Percentiles rank a stretch among this genome's conserved stretches.
Evolutionary conservation across 257 asterid genomes (phyloP).

Genomic region (Fraxinus quadrangulata): DNA sequence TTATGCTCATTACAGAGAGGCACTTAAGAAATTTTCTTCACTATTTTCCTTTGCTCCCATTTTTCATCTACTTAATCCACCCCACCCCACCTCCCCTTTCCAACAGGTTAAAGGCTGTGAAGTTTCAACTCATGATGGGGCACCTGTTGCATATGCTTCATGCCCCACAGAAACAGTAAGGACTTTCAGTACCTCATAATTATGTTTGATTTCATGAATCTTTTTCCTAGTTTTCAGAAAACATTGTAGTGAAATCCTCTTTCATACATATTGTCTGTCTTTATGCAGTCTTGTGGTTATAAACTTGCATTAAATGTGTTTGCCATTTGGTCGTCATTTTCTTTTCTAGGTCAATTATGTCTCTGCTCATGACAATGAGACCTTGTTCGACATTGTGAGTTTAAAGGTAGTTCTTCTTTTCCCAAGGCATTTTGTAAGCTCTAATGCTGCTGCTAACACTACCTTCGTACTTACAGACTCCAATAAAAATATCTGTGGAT

Average conservation of each 20-base stretch:
- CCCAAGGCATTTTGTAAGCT: constrained; percentile 7
- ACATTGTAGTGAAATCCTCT: background rate
- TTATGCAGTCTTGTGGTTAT: constrained; percentile 9
- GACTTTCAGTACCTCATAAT: constrained; percentile 8
- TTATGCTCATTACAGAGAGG: background rate
- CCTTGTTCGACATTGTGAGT: constrained; percentile 82
- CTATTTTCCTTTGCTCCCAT: background rate
- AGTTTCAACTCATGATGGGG: constrained; percentile 58
- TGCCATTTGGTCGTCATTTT: constrained; percentile 5
- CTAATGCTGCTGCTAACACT: constrained; percentile 24
- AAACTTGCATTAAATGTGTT: background rate
- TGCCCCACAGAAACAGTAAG: constrained; percentile 84
- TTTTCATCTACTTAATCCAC: constrained; percentile 2
- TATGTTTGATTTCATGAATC: constrained; percentile 2
- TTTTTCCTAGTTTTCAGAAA: background rate
- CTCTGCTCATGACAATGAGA: constrained; percentile 97
- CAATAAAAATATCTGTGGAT: constrained; percentile 61
- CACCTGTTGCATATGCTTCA: constrained; percentile 80
- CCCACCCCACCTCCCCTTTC: background rate
- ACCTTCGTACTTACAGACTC: constrained; percentile 53
- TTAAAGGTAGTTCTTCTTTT: constrained; percentile 61
- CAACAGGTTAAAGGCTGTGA: constrained; percentile 89
- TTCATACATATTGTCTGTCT: constrained; percentile 6
- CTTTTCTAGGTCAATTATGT: constrained; percentile 77
- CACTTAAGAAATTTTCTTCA: background rate